phyloP scores from a whole-genome alignment of 768 basidiomycete genomes.

The Tricholoma sp. region DNA sequence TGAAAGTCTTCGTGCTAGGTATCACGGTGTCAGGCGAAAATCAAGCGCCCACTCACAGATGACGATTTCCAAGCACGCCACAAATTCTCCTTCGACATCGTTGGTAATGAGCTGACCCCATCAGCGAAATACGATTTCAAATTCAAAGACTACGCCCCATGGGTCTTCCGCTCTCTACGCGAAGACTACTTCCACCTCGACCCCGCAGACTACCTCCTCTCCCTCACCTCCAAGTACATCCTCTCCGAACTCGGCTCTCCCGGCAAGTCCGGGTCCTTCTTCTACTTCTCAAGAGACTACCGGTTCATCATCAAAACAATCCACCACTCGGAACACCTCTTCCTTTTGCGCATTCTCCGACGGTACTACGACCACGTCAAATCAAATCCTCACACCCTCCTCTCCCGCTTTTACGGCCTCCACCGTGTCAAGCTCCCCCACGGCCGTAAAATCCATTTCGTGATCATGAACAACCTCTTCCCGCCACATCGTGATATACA shows the following conservation, averaged over 20 bases:
- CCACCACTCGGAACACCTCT: slow-evolving; percentile 90
- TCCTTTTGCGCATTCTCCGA: slow-evolving; percentile 78
- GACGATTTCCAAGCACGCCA: slow-evolving; percentile 88
- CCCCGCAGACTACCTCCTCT: slow-evolving; percentile 95
- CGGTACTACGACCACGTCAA: slow-evolving; percentile 83
- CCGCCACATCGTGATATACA: slow-evolving; percentile 96
- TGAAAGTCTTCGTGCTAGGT: slow-evolving; percentile 44
- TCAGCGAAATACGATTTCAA: slow-evolving; percentile 99
- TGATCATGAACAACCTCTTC: slow-evolving; percentile 99
- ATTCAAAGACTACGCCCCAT: slow-evolving; percentile 99
- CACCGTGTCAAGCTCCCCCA: slow-evolving; percentile 95
- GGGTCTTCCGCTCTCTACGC: slow-evolving; percentile 93
- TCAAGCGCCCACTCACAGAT: slow-evolving; percentile 74
- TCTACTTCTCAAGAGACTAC: slow-evolving; percentile 98
- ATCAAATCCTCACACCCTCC: slow-evolving; percentile 86
- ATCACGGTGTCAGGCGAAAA: slow-evolving; percentile 94
- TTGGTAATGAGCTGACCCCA: slow-evolving; percentile 97
- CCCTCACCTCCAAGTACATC: slow-evolving; percentile 96
- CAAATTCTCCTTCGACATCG: slow-evolving; percentile 96
- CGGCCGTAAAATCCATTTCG: slow-evolving; percentile 96
- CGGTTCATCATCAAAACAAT: slow-evolving; percentile 99
- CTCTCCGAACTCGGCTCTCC: slow-evolving; percentile 96
- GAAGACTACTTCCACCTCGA: slow-evolving; percentile 95
- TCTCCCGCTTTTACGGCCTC: slow-evolving; percentile 94
- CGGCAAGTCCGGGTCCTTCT: slow-evolving; percentile 98